A percentile compares a stretch with the other conserved stretches of the same genome.
These are phyloP conservation scores for Didymellaceae sp. DNA, from an alignment of 2,329 filamentous ascomycete genomes.

Conservation along the genomic window DNA sequence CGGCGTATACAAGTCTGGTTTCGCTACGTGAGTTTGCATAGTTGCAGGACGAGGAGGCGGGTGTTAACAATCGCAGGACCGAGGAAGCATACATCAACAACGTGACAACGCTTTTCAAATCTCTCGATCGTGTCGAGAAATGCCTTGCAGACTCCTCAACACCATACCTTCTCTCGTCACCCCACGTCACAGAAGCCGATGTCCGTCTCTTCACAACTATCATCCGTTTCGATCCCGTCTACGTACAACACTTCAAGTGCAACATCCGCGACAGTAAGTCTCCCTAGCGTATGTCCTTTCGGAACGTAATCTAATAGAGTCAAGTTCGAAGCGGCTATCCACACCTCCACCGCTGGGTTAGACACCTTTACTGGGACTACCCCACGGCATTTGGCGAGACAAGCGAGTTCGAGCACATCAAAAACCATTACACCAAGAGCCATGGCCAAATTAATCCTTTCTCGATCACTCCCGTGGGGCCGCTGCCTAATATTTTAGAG, in stretches of 20 bases:
- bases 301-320: not conserved
- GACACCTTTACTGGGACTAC: slow-evolving; percentile 73
- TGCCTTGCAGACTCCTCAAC: slow-evolving; percentile 51
- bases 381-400: slow-evolving; percentile 81
- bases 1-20: slow-evolving; percentile 60
- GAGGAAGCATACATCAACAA: slow-evolving; percentile 58
- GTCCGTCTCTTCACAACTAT: slow-evolving; percentile 66
- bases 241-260: slow-evolving; percentile 72
- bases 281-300: not conserved
- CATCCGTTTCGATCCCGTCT: slow-evolving; percentile 63
- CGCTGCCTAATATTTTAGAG: slow-evolving; percentile 79
- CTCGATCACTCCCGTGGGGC: slow-evolving; percentile 83
- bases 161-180: slow-evolving; percentile 55
- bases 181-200: slow-evolving; percentile 57
- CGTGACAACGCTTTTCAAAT: slow-evolving; percentile 55
- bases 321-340: slow-evolving; percentile 75
- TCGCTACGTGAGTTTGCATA: slow-evolving; percentile 52
- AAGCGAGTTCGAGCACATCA: slow-evolving; percentile 95
- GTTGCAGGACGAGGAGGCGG: not conserved
- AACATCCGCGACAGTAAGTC: slow-evolving; percentile 73
- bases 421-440: slow-evolving; percentile 74
- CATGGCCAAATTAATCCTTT: slow-evolving; percentile 69
- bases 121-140: slow-evolving; percentile 56
- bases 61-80: slow-evolving; percentile 34
- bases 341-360: slow-evolving; percentile 78